phyloP scores from a whole-genome alignment of 768 basidiomycete species.

The Suillus cothurnatus region DNA sequence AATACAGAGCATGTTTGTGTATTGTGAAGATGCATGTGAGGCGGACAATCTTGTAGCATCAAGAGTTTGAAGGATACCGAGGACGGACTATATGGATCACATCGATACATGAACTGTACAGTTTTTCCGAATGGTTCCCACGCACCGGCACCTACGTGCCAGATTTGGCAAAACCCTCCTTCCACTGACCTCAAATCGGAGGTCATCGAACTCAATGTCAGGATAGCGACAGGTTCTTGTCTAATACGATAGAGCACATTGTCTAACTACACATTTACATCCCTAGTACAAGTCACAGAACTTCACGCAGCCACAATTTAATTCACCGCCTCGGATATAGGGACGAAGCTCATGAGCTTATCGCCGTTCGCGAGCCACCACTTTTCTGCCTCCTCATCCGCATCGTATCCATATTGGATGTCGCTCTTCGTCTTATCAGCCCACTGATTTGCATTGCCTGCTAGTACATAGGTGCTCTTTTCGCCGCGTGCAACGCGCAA shows the following conservation, averaged over 20 bases:
- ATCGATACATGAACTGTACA: no score
- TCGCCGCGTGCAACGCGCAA: conserved; percentile 25
- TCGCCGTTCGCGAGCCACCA: conserved; percentile 50
- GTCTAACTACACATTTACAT: background rate
- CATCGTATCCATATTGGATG: conserved; percentile 55
- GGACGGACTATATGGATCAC: background rate
- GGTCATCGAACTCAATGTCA: no score
- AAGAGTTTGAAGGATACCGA: background rate
- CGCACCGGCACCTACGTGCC: no score
- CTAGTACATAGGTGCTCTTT: conserved; percentile 13
- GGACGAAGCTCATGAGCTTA: conserved; percentile 10
- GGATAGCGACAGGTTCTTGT: background rate
- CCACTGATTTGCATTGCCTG: conserved; percentile 56
- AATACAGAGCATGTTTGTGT: background rate
- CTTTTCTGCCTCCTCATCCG: conserved; percentile 48
- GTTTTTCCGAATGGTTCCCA: no score
- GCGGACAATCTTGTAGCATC: background rate
- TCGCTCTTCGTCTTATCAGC: conserved; percentile 54
- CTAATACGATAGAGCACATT: background rate
- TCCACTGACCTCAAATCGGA: background rate
- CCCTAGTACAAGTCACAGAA: background rate
- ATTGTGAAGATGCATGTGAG: background rate
- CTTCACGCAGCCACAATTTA: background rate
- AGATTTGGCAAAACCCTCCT: no score
- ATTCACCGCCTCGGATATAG: background rate